Base-by-base conservation (phyloP, 768 basidiomycete genomes). In the Termitomyces sp. region DNA sequence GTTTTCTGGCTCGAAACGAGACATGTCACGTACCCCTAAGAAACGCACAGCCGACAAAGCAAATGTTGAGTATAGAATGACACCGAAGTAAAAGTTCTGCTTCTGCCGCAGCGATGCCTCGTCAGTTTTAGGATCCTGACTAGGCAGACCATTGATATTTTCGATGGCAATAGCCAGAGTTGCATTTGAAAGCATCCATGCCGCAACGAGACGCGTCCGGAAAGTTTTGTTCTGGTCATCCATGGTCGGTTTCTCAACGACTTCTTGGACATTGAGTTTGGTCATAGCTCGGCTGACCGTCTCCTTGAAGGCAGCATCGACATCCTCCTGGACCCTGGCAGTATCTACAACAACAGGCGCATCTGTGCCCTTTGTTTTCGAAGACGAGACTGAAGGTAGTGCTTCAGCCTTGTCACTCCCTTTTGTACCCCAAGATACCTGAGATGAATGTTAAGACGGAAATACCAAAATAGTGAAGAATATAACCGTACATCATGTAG, bases 371-470 rank as follows among this genome's bases (percentile, higher is more conserved):
- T 88, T 87, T 44, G 78, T 73, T 70, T 94, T 94, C 61, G 84
- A 87, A 8, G 94, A 94, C 1, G 88, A 90, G 18, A 96, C 84
- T 0, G 93, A 90, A 2, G 95, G 95, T 9, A 98, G 77, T 3
- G 87, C 87, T 66, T 97, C 95, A 3, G 88, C 94, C 71, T 95
- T 95, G 74, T 98, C 96, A 55, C 87, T 90, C 50, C 92, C 94
- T 74, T 95, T 94, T 10, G 94, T 96, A 73, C 94, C 94, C 94
- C 94, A 95, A 14, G 88, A 91, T 20, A 92, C 88, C 83, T 88
- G 59, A 22, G 40, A 60, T 54, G 54, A 30, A 36, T 43, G 44
- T 22, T 60, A 32, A 46, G 41, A 36, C 30, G 13, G 22, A 35
- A 30, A 52, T 49, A 47, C 16, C 28, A 44, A 56, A 30, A 32